phyloP scores from a whole-genome alignment of 495 filamentous ascomycete genomes.

The Halenospora varia region DNA sequence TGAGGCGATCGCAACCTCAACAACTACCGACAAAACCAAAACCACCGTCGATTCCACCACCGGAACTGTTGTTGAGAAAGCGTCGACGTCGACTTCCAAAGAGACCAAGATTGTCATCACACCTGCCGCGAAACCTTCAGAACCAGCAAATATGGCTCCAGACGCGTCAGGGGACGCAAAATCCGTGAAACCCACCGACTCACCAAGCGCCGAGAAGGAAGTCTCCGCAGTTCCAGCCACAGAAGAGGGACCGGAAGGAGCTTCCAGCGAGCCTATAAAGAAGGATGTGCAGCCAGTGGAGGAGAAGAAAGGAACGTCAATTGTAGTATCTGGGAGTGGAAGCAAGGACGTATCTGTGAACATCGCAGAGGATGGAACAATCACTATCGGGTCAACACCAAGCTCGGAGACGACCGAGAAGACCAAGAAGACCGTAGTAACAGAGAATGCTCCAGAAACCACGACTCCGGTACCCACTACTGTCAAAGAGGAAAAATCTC shows the following conservation, averaged over 20 bases:
- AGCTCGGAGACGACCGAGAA: background rate
- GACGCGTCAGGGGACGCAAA: background rate
- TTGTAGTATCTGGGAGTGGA: background rate
- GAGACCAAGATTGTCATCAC: background rate
- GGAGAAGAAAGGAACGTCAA: background rate
- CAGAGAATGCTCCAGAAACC: too few relatives aligned
- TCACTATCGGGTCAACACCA: background rate
- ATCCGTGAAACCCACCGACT: background rate
- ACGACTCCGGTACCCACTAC: too few relatives aligned
- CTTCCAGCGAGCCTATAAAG: background rate
- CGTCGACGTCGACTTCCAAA: background rate
- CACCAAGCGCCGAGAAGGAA: background rate
- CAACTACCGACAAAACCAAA: background rate
- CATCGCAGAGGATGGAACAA: constrained; percentile 1
- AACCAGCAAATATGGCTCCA: too few relatives aligned
- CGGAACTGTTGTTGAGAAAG: background rate
- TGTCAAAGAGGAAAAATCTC: background rate
- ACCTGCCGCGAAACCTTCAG: too few relatives aligned
- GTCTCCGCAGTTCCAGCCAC: background rate
- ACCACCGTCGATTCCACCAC: background rate
- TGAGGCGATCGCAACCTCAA: background rate
- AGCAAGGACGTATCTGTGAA: background rate
- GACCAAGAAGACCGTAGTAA: too few relatives aligned
- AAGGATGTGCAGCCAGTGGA: background rate
- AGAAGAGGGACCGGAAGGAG: background rate